Base-by-base conservation (phyloP, 1,284 basidiomycete genomes). In the Malassezia obtusa region DNA sequence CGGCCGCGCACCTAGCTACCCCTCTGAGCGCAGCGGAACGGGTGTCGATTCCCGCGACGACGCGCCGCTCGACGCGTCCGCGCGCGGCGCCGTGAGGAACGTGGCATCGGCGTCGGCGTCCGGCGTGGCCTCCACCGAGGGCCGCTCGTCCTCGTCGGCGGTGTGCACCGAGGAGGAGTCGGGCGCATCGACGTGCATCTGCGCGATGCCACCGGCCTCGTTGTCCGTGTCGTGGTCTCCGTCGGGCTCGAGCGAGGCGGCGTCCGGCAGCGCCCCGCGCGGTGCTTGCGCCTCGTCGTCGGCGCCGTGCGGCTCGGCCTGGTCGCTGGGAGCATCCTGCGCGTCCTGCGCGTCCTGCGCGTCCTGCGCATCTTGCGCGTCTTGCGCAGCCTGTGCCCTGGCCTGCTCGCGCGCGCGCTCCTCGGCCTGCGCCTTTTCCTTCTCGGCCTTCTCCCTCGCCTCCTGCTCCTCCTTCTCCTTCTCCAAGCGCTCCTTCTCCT, bases 61-160 rank as follows among this genome's bases (percentile, higher is more conserved):
- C 19, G 25, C 40, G 1, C 15, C 40, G n/a, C 40, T 43, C n/a
- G 40, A 43, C 10, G 28, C 11, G 28, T 19, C 32, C 12, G 43
- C 43, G 30, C 22, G 45, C 4, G 38, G 49, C n/a, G 45, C 52
- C 11, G 47, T 62, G 26, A 60, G 52, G 41, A 62, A 62, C 24
- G 59, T 62, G 26, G 57, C 55, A 26, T 58, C 54, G 6, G 59
- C 52, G n/a, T 52, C 49, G 31, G 43, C 47, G 17, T 46, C 44
- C 22, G 21, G 30, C 24, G 33, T 32, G 7, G 40, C 36, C 26
- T 30, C n/a, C 33, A 14, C 33, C 33, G 49, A 51, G 26, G 21
- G 19, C 30, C 14, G 30, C 11, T 31, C 30, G 14, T 11, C 10
- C 11, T 21, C 19, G 21, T 38, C 37, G n/a, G 37, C 19, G 19